Base-by-base conservation (phyloP, 768 basidiomycete genomes). In the Auricularia heimuer region DNA sequence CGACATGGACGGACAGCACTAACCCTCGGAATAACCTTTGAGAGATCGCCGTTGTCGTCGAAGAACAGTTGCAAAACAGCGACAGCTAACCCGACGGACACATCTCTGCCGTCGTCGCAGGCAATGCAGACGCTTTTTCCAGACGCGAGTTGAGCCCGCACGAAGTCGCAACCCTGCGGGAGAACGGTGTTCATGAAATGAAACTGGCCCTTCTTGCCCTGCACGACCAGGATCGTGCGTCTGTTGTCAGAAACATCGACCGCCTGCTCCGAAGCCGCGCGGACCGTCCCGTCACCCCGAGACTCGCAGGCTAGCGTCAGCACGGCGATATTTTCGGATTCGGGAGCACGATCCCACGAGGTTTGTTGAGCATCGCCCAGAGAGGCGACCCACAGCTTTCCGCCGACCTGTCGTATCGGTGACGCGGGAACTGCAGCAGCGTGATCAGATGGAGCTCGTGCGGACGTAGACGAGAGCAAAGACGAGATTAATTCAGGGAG, bases 71-170 rank as follows among this genome's bases (percentile, higher is more conserved):
- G 81, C 2, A 91, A 73, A 1, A 84, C 80, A 12, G 79, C 82
- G 2, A 91, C 68, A 0, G 80, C 84, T 1, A 91, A 78, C 1
- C 90, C 89, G 2, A 88, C 80, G 63, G 85, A 82, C 3, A 78
- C 70, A 68, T 93, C 88, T 36, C 81, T 82, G 7, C 88, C 88
- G 0, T 77, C 78, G 35, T 79, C 79, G 67, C 85, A 86, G 29
- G 80, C 80, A 24, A 85, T 74, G 67, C 84, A 84, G 0, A 86
- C 70, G 8, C 70, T 67, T 16, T 66, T 69, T 0, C 77, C 78
- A 14, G 68, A 44, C 8, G 68, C 54, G 1, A 91, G 75, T 12
- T 79, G 73, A 0, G 65, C 29, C 1, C 68, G 68, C 36, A 85
- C 79, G 69, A 85, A 88, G 1, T 70, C 69, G 62, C 83, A 75